Conservation (phyloP, 805 yeast genomes). For the Metschnikowia noctiluminum region DNA sequence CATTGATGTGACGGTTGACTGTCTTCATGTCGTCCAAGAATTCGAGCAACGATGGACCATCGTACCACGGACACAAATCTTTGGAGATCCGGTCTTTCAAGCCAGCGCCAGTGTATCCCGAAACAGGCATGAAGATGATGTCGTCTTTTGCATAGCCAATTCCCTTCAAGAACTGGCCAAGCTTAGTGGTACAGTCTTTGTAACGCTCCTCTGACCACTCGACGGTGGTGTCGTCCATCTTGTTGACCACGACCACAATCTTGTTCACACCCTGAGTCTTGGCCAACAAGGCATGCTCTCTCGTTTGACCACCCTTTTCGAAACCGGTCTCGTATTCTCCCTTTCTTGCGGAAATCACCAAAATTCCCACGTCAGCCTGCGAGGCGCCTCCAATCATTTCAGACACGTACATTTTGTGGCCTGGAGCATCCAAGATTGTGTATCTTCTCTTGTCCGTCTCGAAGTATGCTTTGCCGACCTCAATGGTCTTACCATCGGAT, state of each 20-base stretch:
- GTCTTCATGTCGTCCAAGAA: conserved; percentile 80
- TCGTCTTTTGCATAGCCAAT: conserved; percentile 89
- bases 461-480: conserved; percentile 95
- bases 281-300: conserved; percentile 96
- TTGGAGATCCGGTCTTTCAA: conserved; percentile 78
- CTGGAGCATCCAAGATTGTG: conserved; percentile 98
- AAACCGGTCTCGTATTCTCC: conserved; percentile 99
- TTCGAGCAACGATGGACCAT: conserved; percentile 88
- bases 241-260: conserved; percentile 89
- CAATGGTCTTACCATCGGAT: conserved; percentile 98
- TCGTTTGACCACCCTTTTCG: conserved; percentile 98
- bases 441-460: conserved; percentile 98
- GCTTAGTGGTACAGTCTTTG: conserved; percentile 87
- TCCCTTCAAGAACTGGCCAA: conserved; percentile 74
- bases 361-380: conserved; percentile 97
- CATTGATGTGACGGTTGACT: conserved; percentile 81
- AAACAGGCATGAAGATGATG: conserved; percentile 91
- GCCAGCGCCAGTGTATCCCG: conserved; percentile 97
- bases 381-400: conserved; percentile 99
- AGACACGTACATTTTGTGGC: conserved; percentile 97
- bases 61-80: conserved; percentile 85
- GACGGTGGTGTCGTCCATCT: conserved; percentile 99
- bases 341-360: conserved; percentile 96
- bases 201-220: conserved; percentile 94
- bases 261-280: conserved; percentile 98